These are phyloP conservation scores for Isochrysis galbana DNA, from an alignment of 78 protist genomes.

Conservation along the genomic window DNA sequence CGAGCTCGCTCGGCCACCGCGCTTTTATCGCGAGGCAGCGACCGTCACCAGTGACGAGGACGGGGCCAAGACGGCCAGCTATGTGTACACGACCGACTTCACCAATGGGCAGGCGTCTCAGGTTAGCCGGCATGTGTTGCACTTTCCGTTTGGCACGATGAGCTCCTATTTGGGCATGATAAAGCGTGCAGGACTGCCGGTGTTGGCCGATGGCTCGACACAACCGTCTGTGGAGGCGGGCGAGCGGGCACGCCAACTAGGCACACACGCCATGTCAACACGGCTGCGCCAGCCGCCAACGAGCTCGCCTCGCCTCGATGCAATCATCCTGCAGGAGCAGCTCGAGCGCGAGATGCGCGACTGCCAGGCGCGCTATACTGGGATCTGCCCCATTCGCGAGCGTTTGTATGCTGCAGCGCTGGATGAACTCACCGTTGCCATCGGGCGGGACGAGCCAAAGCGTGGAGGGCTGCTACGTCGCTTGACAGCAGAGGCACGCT, in stretches of 20 bases:
- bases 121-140: neutral
- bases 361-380: neutral
- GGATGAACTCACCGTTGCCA: neutral
- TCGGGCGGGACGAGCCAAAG: neutral
- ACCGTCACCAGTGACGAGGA: neutral
- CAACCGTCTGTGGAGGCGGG: neutral
- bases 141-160: neutral
- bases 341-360: constrained; percentile 7
- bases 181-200: neutral
- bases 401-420: neutral
- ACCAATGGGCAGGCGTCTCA: neutral
- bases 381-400: neutral
- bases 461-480: neutral
- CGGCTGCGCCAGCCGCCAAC: neutral
- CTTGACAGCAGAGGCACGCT: neutral
- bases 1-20: neutral
- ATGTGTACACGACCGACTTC: constrained; percentile 11
- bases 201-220: neutral
- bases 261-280: neutral
- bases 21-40: neutral
- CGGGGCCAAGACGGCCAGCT: neutral
- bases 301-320: neutral
- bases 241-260: neutral
- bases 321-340: neutral
- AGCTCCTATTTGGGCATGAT: neutral